Conservation (phyloP, 345 rosid species). For the Stellera chamaejasme region DNA sequence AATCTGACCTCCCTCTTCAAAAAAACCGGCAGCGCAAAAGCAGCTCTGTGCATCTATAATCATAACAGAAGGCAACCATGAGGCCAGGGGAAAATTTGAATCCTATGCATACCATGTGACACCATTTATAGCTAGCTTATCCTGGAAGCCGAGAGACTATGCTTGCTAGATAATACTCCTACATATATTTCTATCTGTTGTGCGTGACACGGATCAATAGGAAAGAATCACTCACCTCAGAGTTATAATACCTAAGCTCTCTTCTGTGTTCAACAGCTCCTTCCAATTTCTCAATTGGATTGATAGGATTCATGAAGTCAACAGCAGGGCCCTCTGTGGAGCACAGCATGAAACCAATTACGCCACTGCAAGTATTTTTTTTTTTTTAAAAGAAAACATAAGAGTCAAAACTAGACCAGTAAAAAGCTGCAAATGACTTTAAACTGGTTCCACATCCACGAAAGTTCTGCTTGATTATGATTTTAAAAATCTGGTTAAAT, state of each 20-base stretch:
- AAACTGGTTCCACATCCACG: no score
- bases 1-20: slow-evolving; percentile 65
- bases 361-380: slow-evolving; percentile 63
- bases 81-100: no score
- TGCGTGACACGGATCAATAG: background rate
- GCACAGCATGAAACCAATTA: slow-evolving; percentile 83
- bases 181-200: background rate
- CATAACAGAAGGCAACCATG: slow-evolving; percentile 2
- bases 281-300: slow-evolving; percentile 82
- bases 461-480: no score
- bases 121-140: no score
- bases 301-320: slow-evolving; percentile 76
- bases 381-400: background rate
- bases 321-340: slow-evolving; percentile 70
- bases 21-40: slow-evolving; percentile 81
- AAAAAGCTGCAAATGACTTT: background rate
- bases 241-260: slow-evolving; percentile 74
- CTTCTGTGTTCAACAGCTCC: slow-evolving; percentile 53
- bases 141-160: no score
- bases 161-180: no score
- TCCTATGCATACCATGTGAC: background rate
- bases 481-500: no score
- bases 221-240: slow-evolving; percentile 42
- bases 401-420: background rate
- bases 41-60: slow-evolving; percentile 77